Conservation (phyloP, 2,329 filamentous ascomycete genomes). For the Pseudogymnoascus sp. region DNA sequence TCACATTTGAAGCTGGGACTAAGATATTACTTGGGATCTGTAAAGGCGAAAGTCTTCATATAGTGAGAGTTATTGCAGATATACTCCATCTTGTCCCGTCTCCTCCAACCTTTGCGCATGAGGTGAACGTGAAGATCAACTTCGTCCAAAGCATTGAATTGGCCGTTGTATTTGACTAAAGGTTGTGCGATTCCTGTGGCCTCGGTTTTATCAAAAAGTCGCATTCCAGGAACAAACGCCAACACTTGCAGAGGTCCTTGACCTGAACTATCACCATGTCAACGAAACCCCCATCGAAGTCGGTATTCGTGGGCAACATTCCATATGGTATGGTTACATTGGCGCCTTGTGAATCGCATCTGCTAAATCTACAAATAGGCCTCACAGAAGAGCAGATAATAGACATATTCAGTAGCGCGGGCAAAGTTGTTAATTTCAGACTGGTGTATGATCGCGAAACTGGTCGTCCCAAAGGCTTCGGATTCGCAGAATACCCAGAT, state of each 20-base stretch:
- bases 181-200: background rate
- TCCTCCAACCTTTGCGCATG: conserved; percentile 7
- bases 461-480: conserved; percentile 90
- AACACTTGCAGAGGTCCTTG: background rate
- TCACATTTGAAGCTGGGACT: background rate
- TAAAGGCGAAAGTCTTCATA: conserved; percentile 7
- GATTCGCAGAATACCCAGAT: conserved; percentile 93
- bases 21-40: background rate
- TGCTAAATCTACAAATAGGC: conserved; percentile 46
- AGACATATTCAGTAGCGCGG: conserved; percentile 85
- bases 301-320: conserved; percentile 81
- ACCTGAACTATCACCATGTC: conserved; percentile 48
- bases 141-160: background rate
- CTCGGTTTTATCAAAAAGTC: background rate
- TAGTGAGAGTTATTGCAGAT: conserved; percentile 9
- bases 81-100: conserved; percentile 1
- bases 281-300: conserved; percentile 67
- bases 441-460: conserved; percentile 95
- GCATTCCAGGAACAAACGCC: background rate
- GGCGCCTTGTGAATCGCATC: background rate
- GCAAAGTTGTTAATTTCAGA: conserved; percentile 85
- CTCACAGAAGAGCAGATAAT: conserved; percentile 94
- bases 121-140: conserved; percentile 8
- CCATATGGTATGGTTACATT: conserved; percentile 59
- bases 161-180: background rate